Base-by-base conservation (phyloP, 768 basidiomycete species). In the Termitomyces sp. region DNA sequence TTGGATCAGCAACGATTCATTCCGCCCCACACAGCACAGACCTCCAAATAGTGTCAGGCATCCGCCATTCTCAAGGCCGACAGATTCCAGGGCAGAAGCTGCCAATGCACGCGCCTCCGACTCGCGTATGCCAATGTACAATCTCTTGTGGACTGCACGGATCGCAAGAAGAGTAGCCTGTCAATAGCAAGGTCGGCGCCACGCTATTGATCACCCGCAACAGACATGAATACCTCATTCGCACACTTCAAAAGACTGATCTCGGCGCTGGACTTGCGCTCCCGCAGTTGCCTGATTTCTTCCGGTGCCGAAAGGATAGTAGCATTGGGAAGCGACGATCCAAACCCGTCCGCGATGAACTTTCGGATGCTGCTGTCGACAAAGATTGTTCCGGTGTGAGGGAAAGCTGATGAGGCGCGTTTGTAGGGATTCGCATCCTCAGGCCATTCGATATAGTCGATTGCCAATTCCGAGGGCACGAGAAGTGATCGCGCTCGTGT, bases 101-200 rank as follows among this genome's bases (percentile, higher is more conserved):
- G 93, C 74, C 70, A 92, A 78, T n/a, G 57, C 65, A 13, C 77
- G 71, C 13, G 85, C 89, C 63, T 85, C 74, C 8, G 89, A 91
- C 72, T 94, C 90, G 7, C 74, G 84, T 63, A 94, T 89, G 20
- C 92, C 90, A 53, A 90, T 72, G 58, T 77, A 75, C 70, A 94
- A 75, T 44, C 77, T 70, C 49, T 78, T 73, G 57, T 83, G 80
- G 2, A 88, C 85, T 6, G 79, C 77, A 12, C 88, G 80, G 65
- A 93, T 87, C 6, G 88, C 83, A 16, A 92, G 77, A 5, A 94
- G 64, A 0, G 91, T 92, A n/a, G 80, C 86, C 91, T 94, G 64
- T 54, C 59, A 60, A 49, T 24, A 30, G 2, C 54, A 38, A 47
- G n/a, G 51, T 61, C 56, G 20, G 53, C 24, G 20, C n/a, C n/a